Conservation (phyloP, 306 rosid species). For the Prunus fruticosa region DNA sequence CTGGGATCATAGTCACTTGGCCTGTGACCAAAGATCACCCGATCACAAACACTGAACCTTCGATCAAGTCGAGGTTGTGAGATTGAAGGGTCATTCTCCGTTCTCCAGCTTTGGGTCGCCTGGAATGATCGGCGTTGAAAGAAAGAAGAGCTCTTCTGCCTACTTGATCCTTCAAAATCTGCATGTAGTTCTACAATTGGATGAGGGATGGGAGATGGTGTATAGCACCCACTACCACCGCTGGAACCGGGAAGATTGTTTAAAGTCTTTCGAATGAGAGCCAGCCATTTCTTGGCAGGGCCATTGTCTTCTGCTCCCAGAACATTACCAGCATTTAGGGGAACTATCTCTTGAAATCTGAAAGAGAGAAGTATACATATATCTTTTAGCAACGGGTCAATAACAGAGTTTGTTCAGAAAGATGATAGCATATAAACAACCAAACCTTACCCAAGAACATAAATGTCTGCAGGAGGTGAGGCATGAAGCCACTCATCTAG, state of each 20-base stretch:
- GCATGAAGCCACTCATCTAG: constrained; percentile 96
- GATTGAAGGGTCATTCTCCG: constrained; percentile 77
- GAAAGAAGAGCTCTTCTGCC: constrained; percentile 94
- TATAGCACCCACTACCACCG: constrained; percentile 68
- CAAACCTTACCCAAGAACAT: constrained; percentile 90
- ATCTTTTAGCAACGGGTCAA: constrained; percentile 14
- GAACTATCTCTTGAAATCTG: constrained; percentile 99
- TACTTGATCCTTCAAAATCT: constrained; percentile 91
- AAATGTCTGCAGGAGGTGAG: constrained; percentile 94
- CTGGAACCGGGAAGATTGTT: constrained; percentile 95
- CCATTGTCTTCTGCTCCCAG: constrained; percentile 98
- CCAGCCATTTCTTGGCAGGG: constrained; percentile 97
- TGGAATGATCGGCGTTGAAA: constrained; percentile 93
- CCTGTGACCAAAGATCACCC: constrained; percentile 86
- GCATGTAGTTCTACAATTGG: constrained; percentile 87
- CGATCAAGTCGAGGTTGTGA: constrained; percentile 80
- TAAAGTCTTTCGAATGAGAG: constrained; percentile 84
- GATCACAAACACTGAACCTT: constrained; percentile 91
- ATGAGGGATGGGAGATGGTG: constrained; percentile 93
- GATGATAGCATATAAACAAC: neutral
- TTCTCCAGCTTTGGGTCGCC: constrained; percentile 82
- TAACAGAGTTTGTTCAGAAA: constrained; percentile 8
- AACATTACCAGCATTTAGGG: constrained; percentile 95
- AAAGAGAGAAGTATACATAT: constrained; percentile 21
- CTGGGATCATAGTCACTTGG: constrained; percentile 80